Conservation (phyloP, 2,329 filamentous ascomycete genomes). For the Fusarium sp. region DNA sequence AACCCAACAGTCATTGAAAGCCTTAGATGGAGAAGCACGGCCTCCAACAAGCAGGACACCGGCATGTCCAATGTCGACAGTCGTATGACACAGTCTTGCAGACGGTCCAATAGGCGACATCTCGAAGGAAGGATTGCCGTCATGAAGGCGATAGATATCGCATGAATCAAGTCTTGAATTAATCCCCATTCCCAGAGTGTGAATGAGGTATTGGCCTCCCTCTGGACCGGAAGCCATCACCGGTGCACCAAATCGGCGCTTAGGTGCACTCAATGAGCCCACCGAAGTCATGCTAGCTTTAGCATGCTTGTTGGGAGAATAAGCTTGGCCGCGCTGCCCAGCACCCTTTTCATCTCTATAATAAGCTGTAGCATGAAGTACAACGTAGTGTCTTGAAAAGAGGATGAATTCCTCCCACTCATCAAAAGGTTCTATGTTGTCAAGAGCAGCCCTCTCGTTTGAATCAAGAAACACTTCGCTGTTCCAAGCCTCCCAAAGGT, state of each 20-base stretch:
- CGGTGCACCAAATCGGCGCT: slow-evolving; percentile 70
- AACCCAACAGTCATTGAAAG: slow-evolving; percentile 80
- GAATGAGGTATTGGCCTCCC: slow-evolving; percentile 58
- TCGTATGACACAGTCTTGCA: slow-evolving; percentile 77
- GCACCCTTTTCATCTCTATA: neutral
- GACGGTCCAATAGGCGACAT: slow-evolving; percentile 48
- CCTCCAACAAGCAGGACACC: slow-evolving; percentile 79
- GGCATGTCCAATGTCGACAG: slow-evolving; percentile 70
- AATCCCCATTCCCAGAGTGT: slow-evolving; percentile 57
- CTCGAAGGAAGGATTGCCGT: slow-evolving; percentile 32
- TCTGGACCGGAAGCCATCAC: slow-evolving; percentile 54
- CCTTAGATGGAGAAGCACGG: slow-evolving; percentile 77
- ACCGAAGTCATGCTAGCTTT: slow-evolving; percentile 21
- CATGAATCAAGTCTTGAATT: slow-evolving; percentile 60
- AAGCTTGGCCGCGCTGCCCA: neutral
- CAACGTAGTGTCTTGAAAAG: slow-evolving; percentile 85
- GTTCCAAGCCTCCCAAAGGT: slow-evolving; percentile 86
- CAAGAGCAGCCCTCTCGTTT: slow-evolving; percentile 69
- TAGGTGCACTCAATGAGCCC: slow-evolving; percentile 33
- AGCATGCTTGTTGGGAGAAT: neutral
- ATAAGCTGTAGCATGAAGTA: slow-evolving; percentile 69
- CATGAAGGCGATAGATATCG: slow-evolving; percentile 58
- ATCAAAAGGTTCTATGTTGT: slow-evolving; percentile 85
- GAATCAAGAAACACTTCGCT: slow-evolving; percentile 72
- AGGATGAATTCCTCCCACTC: slow-evolving; percentile 96